Base-by-base conservation (phyloP, 2,329 filamentous ascomycete species). In the Monosporascus sp. region DNA sequence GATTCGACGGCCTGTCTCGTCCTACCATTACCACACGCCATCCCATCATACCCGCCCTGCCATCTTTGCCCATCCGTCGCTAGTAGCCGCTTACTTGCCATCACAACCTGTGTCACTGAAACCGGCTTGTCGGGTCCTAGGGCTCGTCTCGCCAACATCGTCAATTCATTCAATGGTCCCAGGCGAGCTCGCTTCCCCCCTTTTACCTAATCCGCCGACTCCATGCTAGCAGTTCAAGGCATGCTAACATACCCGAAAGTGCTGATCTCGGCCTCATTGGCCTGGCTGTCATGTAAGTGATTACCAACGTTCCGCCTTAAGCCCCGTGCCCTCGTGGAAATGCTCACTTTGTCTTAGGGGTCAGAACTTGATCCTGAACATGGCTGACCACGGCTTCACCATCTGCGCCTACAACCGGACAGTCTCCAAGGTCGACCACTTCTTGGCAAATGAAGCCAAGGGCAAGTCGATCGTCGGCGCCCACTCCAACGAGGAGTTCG, bases 351-450 rank as follows among this genome's bases (percentile, higher is more conserved):
- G 37, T 54, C 27, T 38, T 59, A 83, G 80, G 84, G 84, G 81
- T 74, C 87, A 92, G 81, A 94, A 93, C 80, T 79, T 94, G 76
- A 92, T 94, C 74, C 77, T 94, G 70, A 94, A 94, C 76, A 89
- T 87, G 78, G 89, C 89, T 67, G 89, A 94, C 74, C 85, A 93
- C 68, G 88, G 92, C 70, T 97, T 95, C 85, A 97, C 91, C 72
- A 90, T 99, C 70, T 89, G 93, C 77, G 94, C 93, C 66, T 99
- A 89, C 86, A 99, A 99, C 88, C 89, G 94, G 77, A 99, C 94
- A 67, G 90, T 97, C 66, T 85, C 91, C 77, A 99, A 99, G 86
- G 94, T 99, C 75, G 92, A 97, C 81, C 82, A 82, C 66, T 96
- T 96, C 85, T 78, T 96, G 65, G 87, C 81, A 63, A 93, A 96